phyloP scores from a whole-genome alignment of 495 filamentous ascomycete species.

The Saxophila tyrrhenica region DNA sequence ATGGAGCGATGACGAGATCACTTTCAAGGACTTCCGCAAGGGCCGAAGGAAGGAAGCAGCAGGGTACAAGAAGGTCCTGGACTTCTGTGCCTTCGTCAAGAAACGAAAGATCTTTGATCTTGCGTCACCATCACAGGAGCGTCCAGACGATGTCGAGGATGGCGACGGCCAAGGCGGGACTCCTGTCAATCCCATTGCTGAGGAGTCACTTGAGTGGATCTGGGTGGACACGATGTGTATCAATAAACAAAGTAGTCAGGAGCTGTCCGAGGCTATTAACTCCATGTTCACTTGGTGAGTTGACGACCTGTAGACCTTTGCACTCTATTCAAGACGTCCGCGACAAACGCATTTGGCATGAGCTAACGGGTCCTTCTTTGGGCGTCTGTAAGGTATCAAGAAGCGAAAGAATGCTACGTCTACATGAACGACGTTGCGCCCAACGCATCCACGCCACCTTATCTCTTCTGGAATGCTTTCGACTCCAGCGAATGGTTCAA shows the following conservation, averaged over 20 bases:
- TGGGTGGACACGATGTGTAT: slow-evolving; percentile 5
- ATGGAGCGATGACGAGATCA: slow-evolving; percentile 11
- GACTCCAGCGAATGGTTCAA: slow-evolving; percentile 9
- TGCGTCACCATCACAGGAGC: background rate
- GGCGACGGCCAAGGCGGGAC: background rate
- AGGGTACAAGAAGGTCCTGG: slow-evolving; percentile 4
- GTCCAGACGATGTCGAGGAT: background rate
- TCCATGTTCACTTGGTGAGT: slow-evolving; percentile 13
- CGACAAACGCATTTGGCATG: no score
- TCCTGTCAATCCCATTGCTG: background rate
- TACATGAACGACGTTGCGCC: slow-evolving; percentile 5
- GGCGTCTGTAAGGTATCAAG: no score
- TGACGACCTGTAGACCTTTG: background rate
- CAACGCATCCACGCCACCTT: background rate
- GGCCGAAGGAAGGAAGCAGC: background rate
- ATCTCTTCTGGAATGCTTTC: background rate
- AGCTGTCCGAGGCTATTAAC: slow-evolving; percentile 9
- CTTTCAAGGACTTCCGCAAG: slow-evolving; percentile 10
- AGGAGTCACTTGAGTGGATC: background rate
- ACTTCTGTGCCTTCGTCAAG: background rate
- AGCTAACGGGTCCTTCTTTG: no score
- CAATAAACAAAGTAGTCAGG: slow-evolving; percentile 2
- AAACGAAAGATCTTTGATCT: background rate
- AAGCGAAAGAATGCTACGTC: slow-evolving; percentile 6
- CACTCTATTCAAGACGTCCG: background rate